Evolutionary conservation across 2,329 filamentous ascomycete genomes (phyloP), one percentile per base, ranked within the genome.

Genomic region (Colletotrichum aenigma): DNA sequence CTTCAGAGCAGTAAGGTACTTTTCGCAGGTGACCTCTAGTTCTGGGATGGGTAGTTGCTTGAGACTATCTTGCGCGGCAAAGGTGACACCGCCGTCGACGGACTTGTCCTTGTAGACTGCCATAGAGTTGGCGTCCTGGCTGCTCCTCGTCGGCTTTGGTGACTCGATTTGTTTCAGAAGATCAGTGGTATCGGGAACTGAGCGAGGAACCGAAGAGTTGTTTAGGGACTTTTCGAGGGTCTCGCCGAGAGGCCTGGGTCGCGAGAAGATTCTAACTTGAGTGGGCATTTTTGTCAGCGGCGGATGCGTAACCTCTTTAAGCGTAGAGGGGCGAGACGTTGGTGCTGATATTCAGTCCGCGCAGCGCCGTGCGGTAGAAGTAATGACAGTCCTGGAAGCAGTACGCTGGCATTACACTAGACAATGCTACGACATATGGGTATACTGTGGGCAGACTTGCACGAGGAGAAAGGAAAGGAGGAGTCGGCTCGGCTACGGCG

Each of bases 41-140:
- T 98, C 95, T 0, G 96, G 97, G 69, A 99, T 98, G 9, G 97
- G 97, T 52, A 99, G 89, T 84, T 97, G 98, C 2, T 96, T 95
- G 9, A 99, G 90, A 79, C 92, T 94, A 78, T 98, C 95, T 84
- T 99, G 96, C 74, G 93, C 90, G 36, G 96, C 94, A 85, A 97
- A 99, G 0, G 97, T 98, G 82, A 98, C 92, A 69, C 96, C 93
- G 7, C 91, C 94, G 79, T 91, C 90, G 72, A 89, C 89, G 72
- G 88, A 84, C 81, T 90, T 84, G 71, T 92, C 88, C 69, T 88
- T 81, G 71, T 87, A 88, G 10, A 87, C 85, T 62, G 91, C 88
- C 86, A 92, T 93, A 58, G 90, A 90, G 26, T 79, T 55, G 52
- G 48, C 56, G 67, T 74, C 26, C 12, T 66, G 43, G 24, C 26